Evolutionary conservation across 768 basidiomycete genomes (phyloP).

Genomic region (Leccinellum albellum): DNA sequence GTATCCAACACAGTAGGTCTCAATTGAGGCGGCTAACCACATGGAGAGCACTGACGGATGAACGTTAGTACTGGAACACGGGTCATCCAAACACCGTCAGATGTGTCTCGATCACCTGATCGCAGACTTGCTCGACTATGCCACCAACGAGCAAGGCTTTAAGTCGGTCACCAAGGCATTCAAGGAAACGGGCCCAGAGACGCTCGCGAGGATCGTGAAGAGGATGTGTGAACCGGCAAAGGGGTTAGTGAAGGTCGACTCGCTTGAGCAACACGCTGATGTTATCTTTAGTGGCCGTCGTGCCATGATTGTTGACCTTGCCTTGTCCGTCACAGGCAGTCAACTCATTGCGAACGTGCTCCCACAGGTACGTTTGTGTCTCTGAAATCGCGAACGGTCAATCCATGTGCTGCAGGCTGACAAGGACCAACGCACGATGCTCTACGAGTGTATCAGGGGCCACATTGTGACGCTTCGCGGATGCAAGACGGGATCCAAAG

Average conservation of each 20-base stretch:
- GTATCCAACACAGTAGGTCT: slow-evolving; percentile 75
- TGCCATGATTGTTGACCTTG: slow-evolving; percentile 83
- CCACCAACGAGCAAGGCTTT: slow-evolving; percentile 81
- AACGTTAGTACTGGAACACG: slow-evolving; percentile 73
- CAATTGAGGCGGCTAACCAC: neutral
- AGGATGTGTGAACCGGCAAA: slow-evolving; percentile 86
- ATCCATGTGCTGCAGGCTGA: slow-evolving; percentile 52
- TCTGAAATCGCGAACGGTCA: slow-evolving; percentile 4
- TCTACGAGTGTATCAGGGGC: slow-evolving; percentile 83
- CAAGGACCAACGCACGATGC: slow-evolving; percentile 76
- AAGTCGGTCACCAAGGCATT: slow-evolving; percentile 85
- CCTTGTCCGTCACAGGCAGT: slow-evolving; percentile 78
- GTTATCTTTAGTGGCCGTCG: slow-evolving; percentile 54
- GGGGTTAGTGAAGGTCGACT: slow-evolving; percentile 42
- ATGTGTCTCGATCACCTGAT: slow-evolving; percentile 79
- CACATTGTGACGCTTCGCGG: slow-evolving; percentile 89
- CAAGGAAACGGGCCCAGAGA: slow-evolving; percentile 79
- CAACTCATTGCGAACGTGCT: slow-evolving; percentile 81
- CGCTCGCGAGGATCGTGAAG: slow-evolving; percentile 67
- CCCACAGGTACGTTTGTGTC: slow-evolving; percentile 53
- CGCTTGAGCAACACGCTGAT: slow-evolving; percentile 2
- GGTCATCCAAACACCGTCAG: slow-evolving; percentile 67
- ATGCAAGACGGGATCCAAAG: slow-evolving; percentile 87
- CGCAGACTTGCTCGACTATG: slow-evolving; percentile 71
- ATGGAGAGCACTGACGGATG: slow-evolving; percentile 2